phyloP scores from a whole-genome alignment of 2,329 filamentous ascomycete genomes.

The Onygenales sp. region DNA sequence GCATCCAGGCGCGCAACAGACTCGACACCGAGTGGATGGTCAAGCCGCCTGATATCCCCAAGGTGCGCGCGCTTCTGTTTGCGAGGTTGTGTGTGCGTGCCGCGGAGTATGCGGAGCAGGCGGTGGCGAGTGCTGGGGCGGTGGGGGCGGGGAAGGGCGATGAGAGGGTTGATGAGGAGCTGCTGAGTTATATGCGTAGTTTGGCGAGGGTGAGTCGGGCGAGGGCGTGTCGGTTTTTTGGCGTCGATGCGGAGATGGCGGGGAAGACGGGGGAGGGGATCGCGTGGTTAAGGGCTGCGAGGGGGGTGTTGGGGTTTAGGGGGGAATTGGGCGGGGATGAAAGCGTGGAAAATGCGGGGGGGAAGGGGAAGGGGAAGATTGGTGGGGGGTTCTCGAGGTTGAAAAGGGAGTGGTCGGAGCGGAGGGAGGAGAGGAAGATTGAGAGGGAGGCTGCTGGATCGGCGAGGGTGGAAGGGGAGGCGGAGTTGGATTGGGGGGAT shows the following conservation, averaged over 20 bases:
- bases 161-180: conserved; percentile 50
- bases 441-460: conserved; percentile 50
- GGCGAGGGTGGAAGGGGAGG: conserved; percentile 19
- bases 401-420: conserved; percentile 66
- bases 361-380: conserved; percentile 19
- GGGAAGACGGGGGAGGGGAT: conserved; percentile 77
- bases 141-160: conserved; percentile 19
- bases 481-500: conserved; percentile 43
- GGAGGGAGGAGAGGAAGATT: conserved; percentile 67
- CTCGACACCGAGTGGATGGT: conserved; percentile 96
- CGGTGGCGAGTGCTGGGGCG: conserved; percentile 42
- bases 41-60: conserved; percentile 74
- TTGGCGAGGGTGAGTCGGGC: conserved; percentile 66
- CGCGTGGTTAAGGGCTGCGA: conserved; percentile 73
- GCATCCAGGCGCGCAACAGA: conserved; percentile 72
- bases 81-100: conserved; percentile 80
- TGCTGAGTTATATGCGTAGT: conserved; percentile 67
- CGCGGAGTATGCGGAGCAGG: conserved; percentile 74
- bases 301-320: conserved; percentile 60
- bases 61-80: conserved; percentile 80
- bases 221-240: conserved; percentile 83
- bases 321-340: conserved; percentile 31
- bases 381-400: conserved; percentile 40
- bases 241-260: conserved; percentile 74
- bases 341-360: conserved; percentile 25